Conservation (phyloP, 345 rosid species). For the Pugionium dolabratum region DNA sequence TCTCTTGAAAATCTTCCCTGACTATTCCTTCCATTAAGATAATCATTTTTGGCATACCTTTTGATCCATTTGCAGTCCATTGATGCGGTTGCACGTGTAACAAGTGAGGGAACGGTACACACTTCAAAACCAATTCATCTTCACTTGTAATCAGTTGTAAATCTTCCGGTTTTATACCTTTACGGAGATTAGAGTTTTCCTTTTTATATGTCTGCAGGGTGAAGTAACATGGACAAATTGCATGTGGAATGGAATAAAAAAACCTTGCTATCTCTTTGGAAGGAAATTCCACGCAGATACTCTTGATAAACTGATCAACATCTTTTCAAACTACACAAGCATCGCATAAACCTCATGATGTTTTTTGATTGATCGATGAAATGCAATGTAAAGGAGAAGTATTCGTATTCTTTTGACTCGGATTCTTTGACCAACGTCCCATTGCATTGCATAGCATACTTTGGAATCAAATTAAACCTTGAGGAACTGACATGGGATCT, state of each 20-base stretch:
- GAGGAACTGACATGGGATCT: constrained; percentile 24
- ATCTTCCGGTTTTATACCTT: neutral
- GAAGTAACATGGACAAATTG: constrained; percentile 56
- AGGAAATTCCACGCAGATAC: constrained; percentile 77
- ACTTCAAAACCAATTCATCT: constrained; percentile 12
- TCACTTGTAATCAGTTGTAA: neutral
- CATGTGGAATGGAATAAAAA: constrained; percentile 83
- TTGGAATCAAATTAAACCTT: constrained; percentile 20
- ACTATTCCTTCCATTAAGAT: constrained; percentile 12
- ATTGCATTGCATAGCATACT: constrained; percentile 18
- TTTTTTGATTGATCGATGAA: constrained; percentile 25
- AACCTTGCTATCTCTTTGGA: constrained; percentile 93
- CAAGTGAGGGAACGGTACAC: constrained; percentile 64
- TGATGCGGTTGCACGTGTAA: constrained; percentile 64
- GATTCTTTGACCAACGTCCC: constrained; percentile 38
- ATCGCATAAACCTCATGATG: constrained; percentile 13
- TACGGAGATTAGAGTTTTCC: neutral
- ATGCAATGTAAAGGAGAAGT: constrained; percentile 27
- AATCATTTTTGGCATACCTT: neutral
- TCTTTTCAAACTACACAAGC: constrained; percentile 67
- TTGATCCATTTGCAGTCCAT: constrained; percentile 64
- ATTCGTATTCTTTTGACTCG: constrained; percentile 41
- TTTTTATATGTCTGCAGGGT: constrained; percentile 48
- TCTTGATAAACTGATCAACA: constrained; percentile 61
- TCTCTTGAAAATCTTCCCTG: constrained; percentile 13